phyloP scores from a whole-genome alignment of 495 filamentous ascomycete genomes.

The Podospora australis region DNA sequence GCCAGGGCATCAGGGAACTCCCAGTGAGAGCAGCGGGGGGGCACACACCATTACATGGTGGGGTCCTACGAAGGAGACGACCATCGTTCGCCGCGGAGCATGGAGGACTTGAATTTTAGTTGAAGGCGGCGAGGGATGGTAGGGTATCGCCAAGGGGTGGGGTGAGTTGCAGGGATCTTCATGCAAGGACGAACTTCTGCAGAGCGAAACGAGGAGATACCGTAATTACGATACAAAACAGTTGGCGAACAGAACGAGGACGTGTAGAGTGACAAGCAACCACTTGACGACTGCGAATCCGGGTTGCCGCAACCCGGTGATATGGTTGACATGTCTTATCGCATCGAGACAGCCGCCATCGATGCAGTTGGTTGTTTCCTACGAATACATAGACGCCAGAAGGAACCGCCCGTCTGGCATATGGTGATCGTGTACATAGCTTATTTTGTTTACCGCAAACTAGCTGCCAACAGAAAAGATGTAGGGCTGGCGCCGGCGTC shows the following conservation, averaged over 20 bases:
- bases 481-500: background rate
- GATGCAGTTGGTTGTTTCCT: slow-evolving; percentile 6
- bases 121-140: background rate
- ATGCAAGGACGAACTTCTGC: too few relatives aligned
- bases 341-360: slow-evolving; percentile 14
- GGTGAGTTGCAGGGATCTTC: background rate
- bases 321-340: background rate
- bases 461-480: background rate
- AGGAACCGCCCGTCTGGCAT: slow-evolving; percentile 8
- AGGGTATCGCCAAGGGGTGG: background rate
- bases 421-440: slow-evolving; percentile 9
- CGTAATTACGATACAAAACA: background rate
- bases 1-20: too few relatives aligned
- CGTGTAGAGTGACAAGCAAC: slow-evolving; percentile 5
- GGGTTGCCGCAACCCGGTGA: background rate
- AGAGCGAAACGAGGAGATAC: background rate
- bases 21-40: too few relatives aligned
- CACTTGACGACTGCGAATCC: background rate
- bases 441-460: background rate
- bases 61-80: too few relatives aligned
- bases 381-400: slow-evolving; percentile 10
- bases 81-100: background rate
- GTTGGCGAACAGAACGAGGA: background rate
- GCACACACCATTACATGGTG: too few relatives aligned
- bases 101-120: background rate